Base-by-base conservation (phyloP, 345 rosid species). In the Ricinus communis region DNA sequence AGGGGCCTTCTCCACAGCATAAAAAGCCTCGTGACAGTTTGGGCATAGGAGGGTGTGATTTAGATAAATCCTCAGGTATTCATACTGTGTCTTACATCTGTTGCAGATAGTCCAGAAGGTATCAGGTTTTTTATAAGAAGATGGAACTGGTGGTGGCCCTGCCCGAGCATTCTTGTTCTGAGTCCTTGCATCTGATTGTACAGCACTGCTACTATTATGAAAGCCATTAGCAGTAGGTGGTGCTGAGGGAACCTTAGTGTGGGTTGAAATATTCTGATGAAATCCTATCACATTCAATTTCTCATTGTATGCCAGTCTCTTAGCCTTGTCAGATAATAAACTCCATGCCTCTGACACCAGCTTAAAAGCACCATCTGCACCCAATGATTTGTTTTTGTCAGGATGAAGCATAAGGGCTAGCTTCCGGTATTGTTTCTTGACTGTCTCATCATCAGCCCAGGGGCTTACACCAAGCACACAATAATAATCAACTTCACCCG, bases 41-140 rank as follows among this genome's bases (percentile, higher is more conserved):
- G 96, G 93, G 80, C 99, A 95, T 16, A 87, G 83, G 75, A 95
- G 85, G 45, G 83, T 90, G 59, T 87, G 92, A 75, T 95, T 85
- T 51, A 92, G 82, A 76, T 95, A 95, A 50, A 87, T 27, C 81
- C 91, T 87, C 76, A 84, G 83, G 79, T 87, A 92, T 65, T 92
- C 97, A 67, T 83, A 95, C 43, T 87, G 97, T 5, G 91, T 89
- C 81, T 71, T 84, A 86, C 99, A 95, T 41, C 70, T 71, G 58
- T 75, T 81, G 76, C 99, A 95, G 46, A 81, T 75, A 54, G 99
- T 95, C 99, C 99, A 92, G 69, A 95, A 92, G 33, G 99, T 95
- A 27, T 71, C 79, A 57, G 82, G 75, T 63, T 82, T 84, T 66
- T 54, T 80, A 72, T 21, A 28, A 11, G 87, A 43, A 71, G 82